Evolutionary conservation across 352 stramenopile species (phyloP).

Genomic region (Globisporangium okanoganense): DNA sequence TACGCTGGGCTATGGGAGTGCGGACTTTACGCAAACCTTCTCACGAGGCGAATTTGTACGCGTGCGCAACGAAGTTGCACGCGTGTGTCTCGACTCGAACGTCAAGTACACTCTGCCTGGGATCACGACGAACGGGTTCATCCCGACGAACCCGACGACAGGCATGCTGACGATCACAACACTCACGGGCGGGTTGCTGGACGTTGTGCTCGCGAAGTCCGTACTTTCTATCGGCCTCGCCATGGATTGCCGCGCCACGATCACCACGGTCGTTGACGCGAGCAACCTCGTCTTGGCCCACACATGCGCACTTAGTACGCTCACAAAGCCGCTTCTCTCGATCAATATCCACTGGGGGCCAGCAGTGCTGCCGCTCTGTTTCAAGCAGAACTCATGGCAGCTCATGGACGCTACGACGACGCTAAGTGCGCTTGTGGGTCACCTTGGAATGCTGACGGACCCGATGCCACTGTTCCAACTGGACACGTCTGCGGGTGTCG

Average conservation of each 20-base stretch:
- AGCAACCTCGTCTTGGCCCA: constrained; percentile 30
- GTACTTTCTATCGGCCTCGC: constrained; percentile 40
- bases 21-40: constrained; percentile 31
- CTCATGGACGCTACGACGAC: constrained; percentile 20
- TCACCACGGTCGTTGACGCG: constrained; percentile 15
- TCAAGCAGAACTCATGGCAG: constrained; percentile 42
- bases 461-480: constrained; percentile 55
- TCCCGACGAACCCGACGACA: neutral
- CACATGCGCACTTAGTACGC: constrained; percentile 22
- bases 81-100: constrained; percentile 62
- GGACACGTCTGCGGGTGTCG: constrained; percentile 42
- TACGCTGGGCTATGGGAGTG: constrained; percentile 29
- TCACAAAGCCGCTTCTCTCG: constrained; percentile 14
- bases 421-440: constrained; percentile 24
- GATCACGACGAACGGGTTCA: constrained; percentile 32
- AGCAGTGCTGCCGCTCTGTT: constrained; percentile 62
- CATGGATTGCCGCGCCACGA: constrained; percentile 26
- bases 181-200: constrained; percentile 23
- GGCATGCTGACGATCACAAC: constrained; percentile 41
- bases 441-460: constrained; percentile 33
- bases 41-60: constrained; percentile 62
- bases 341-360: constrained; percentile 66
- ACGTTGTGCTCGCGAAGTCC: constrained; percentile 26
- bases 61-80: constrained; percentile 47
- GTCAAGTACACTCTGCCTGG: constrained; percentile 46